Percentiles rank a stretch among this genome's conserved stretches.
Evolutionary conservation across 1,139 yeast genomes (phyloP).

Genomic region (Suhomyces panamericanus): DNA sequence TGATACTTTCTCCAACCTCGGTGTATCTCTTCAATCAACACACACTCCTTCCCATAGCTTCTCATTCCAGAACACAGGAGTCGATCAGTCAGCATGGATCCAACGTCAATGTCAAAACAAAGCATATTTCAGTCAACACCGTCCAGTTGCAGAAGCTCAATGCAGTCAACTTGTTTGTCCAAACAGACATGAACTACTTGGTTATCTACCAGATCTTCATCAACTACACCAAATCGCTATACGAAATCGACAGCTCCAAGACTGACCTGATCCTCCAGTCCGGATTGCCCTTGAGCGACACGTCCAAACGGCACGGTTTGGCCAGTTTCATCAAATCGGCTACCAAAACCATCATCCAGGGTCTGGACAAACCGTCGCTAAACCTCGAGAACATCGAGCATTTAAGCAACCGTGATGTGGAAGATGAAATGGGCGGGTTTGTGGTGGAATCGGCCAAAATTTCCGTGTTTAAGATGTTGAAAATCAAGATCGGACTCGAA

Average conservation of each 20-base stretch:
- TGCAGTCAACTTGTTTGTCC: constrained; percentile 35
- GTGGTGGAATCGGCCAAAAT: constrained; percentile 32
- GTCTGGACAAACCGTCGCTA: constrained; percentile 21
- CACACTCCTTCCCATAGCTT: constrained; percentile 37
- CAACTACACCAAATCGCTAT: constrained; percentile 33
- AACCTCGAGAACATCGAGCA: constrained; percentile 44
- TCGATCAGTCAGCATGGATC: constrained; percentile 39
- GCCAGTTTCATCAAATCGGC: constrained; percentile 37
- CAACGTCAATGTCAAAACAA: constrained; percentile 28
- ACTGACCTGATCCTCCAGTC: constrained; percentile 34
- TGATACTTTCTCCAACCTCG: constrained; percentile 29
- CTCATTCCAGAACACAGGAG: constrained; percentile 31
- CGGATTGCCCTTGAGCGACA: constrained; percentile 34
- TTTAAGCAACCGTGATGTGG: constrained; percentile 29
- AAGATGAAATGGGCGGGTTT: constrained; percentile 33
- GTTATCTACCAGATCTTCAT: constrained; percentile 38
- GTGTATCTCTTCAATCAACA: constrained; percentile 31
- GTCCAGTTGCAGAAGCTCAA: constrained; percentile 29
- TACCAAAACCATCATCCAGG: constrained; percentile 34
- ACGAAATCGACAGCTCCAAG: constrained; percentile 29
- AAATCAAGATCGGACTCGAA: constrained; percentile 35
- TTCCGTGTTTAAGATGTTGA: constrained; percentile 35
- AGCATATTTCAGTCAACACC: constrained; percentile 30
- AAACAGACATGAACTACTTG: constrained; percentile 33
- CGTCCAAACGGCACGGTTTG: constrained; percentile 30